Base-by-base conservation (phyloP, 352 stramenopile genomes). In the Pythium chondricola region DNA sequence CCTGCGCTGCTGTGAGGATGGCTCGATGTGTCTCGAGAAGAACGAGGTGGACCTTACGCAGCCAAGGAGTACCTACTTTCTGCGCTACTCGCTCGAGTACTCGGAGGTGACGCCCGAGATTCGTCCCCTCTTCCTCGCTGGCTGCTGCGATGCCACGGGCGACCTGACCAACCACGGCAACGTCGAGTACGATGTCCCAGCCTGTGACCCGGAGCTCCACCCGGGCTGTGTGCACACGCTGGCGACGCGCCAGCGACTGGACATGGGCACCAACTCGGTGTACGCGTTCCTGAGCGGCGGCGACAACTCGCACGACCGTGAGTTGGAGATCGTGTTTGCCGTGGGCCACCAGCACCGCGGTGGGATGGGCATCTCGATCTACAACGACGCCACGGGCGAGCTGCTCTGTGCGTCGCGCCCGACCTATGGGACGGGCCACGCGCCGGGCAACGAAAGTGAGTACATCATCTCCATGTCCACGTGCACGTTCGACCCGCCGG, bases 61-160 rank as follows among this genome's bases (percentile, higher is more conserved):
- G 2, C 47, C 64, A 20, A 71, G 52, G 29, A 67, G 53, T 39
- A 73, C 68, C 17, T 88, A 84, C 56, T 76, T 83, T 49, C 61
- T 91, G 57, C 79, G 74, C 43, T 91, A 91, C 60, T 83, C 79
- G 55, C 61, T 91, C 27, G 71, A 88, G 25, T 91, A 91, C 57
- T 64, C 75, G 20, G 57, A 71, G 1, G 62, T 88, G 8, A 52
- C 71, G 25, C 58, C 67, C 13, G 70, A 69, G 32, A 85, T 84
- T 43, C 74, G 72, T 13, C 63, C 69, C 29, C 54, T 91, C 39
- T 87, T 85, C 57, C 52, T 88, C 16, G 74, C 74, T 7, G 71
- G 70, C 13, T 91, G 79, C 52, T 91, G 79, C 40, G 79, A 91
- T 27, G 79, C 76, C 2, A 77, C 76, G 5, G 76, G 76, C 10